Evolutionary conservation across 2,329 filamentous ascomycete species (phyloP).

Genomic region (Claviceps digitariae): DNA sequence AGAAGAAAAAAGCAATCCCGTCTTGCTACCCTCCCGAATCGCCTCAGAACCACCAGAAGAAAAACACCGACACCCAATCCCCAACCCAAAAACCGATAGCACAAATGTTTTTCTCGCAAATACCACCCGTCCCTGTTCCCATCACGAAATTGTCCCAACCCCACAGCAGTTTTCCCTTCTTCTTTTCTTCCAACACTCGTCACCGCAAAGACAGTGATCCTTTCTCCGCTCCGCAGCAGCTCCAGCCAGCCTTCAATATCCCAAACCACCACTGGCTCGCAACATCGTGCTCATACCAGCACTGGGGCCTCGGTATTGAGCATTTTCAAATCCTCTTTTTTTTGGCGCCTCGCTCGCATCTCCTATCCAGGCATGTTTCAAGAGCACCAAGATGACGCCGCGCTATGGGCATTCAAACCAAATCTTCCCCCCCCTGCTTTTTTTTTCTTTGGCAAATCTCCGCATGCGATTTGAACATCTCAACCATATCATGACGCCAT

Average conservation of each 20-base stretch:
- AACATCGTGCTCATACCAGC: not conserved
- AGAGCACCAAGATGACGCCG: constrained; percentile 4
- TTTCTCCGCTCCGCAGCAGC: not conserved
- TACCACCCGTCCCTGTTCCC: not conserved
- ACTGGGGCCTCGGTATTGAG: not conserved
- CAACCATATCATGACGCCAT: constrained; percentile 10
- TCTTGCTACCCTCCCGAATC: not conserved
- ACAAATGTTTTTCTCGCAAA: not conserved
- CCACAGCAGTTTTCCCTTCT: not conserved
- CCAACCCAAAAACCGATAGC: not conserved
- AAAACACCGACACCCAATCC: constrained; percentile 1
- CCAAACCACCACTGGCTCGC: not conserved
- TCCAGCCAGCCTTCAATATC: not conserved
- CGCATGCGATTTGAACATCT: constrained; percentile 5
- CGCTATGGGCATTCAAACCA: constrained; percentile 1
- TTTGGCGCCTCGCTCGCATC: not conserved
- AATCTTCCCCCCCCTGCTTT: not conserved
- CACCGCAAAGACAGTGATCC: not conserved
- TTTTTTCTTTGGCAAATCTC: not conserved
- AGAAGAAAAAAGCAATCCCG: not conserved
- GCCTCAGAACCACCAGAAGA: constrained; percentile 1
- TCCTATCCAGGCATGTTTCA: not conserved
- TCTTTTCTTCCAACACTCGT: not conserved
- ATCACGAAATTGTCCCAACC: not conserved
- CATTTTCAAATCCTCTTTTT: not conserved